These are phyloP conservation scores for Helotiales sp. DNA, from an alignment of 2,329 filamentous ascomycete species.

Conservation along the genomic window DNA sequence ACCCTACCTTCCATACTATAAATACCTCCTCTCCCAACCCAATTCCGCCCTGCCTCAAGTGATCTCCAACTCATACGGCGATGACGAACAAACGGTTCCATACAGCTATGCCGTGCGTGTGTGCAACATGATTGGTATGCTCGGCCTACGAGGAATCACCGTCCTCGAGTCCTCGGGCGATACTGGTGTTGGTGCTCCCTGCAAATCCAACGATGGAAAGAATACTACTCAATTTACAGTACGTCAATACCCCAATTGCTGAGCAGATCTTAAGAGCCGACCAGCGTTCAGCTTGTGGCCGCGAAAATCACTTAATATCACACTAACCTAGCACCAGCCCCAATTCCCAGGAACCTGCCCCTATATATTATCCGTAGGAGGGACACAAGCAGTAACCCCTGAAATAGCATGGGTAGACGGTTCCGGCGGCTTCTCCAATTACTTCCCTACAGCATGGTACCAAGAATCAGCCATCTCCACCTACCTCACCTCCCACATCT, in stretches of 20 bases:
- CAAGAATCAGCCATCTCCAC: conserved; percentile 42
- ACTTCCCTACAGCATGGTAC: conserved; percentile 47
- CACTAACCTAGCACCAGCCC: too few relatives aligned
- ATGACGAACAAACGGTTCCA: conserved; percentile 58
- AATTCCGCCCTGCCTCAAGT: conserved; percentile 51
- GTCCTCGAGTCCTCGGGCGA: conserved; percentile 54
- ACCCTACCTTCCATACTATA: conserved; percentile 57
- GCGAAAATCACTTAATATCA: too few relatives aligned
- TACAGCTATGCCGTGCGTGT: conserved; percentile 51
- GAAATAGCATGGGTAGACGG: conserved; percentile 46
- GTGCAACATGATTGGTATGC: conserved; percentile 53
- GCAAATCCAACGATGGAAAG: conserved; percentile 55
- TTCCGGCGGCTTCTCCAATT: conserved; percentile 54
- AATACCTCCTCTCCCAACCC: conserved; percentile 48
- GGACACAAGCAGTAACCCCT: conserved; percentile 25
- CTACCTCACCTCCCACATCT: conserved; percentile 40
- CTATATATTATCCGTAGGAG: conserved; percentile 30
- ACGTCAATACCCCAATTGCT: conserved; percentile 51
- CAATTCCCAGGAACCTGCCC: conserved; percentile 53
- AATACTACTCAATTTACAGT: conserved; percentile 53
- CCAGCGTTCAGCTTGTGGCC: conserved; percentile 27
- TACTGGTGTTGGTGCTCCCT: conserved; percentile 47
- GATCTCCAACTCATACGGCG: conserved; percentile 58
- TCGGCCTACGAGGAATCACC: conserved; percentile 53
- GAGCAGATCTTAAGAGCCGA: background rate